Evolutionary conservation across 1,284 basidiomycete genomes (phyloP).

Genomic region (Cystodermella granulosa): DNA sequence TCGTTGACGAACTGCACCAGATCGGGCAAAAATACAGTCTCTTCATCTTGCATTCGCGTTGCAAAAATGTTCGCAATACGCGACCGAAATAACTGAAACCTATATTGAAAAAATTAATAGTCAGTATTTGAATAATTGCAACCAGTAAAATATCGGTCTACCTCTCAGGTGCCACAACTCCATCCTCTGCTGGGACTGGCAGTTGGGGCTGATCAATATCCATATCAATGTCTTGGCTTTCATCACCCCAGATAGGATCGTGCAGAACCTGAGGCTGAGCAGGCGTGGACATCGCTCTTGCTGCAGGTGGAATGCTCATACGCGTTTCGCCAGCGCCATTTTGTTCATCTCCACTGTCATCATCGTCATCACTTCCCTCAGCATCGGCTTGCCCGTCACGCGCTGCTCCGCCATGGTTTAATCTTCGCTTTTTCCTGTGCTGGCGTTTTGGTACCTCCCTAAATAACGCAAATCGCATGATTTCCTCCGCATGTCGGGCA

Average conservation of each 20-base stretch:
- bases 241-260: constrained; percentile 57
- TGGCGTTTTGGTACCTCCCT: constrained; percentile 88
- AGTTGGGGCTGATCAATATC: constrained; percentile 35
- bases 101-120: constrained; percentile 27
- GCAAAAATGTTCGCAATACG: constrained; percentile 70
- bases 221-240: constrained; percentile 64
- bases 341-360: constrained; percentile 49
- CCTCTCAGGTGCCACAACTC: constrained; percentile 54
- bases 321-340: constrained; percentile 48
- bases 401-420: constrained; percentile 57
- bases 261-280: constrained; percentile 32
- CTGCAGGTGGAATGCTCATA: constrained; percentile 45
- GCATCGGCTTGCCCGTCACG: constrained; percentile 51
- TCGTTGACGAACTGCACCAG: constrained; percentile 78
- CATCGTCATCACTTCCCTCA: constrained; percentile 46
- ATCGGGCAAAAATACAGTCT: constrained; percentile 66
- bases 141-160: constrained; percentile 25
- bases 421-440: constrained; percentile 75
- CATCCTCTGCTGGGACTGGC: constrained; percentile 33
- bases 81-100: constrained; percentile 73
- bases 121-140: too few relatives aligned
- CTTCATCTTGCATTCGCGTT: constrained; percentile 66
- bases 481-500: constrained; percentile 88
- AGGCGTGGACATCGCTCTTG: constrained; percentile 19
- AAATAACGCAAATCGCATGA: constrained; percentile 95